phyloP scores from a whole-genome alignment of 176 grass and related monocot species.

The Guadua angustifolia region DNA sequence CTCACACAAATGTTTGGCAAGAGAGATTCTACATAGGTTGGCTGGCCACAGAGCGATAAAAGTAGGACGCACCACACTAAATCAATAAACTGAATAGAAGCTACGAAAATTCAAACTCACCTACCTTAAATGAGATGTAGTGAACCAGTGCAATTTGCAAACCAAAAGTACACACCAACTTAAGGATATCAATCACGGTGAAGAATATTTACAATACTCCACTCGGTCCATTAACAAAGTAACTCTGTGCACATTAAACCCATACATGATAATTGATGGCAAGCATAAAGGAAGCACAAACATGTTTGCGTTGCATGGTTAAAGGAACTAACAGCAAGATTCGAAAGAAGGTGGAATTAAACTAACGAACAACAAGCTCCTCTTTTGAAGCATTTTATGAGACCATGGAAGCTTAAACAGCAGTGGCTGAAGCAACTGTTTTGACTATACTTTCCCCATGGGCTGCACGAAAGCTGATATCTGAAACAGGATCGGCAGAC shows the following conservation, averaged over 20 bases:
- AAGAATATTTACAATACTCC: conserved; percentile 41
- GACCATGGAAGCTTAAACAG: conserved; percentile 43
- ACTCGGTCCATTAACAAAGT: conserved; percentile 19
- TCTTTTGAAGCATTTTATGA: neutral
- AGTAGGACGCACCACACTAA: too few species aligned
- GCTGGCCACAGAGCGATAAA: too few species aligned
- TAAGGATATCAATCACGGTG: neutral
- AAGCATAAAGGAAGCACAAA: neutral
- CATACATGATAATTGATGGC: neutral
- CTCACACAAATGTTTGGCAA: too few species aligned
- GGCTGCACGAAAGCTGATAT: conserved; percentile 37
- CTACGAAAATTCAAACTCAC: too few species aligned
- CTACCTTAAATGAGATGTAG: too few species aligned
- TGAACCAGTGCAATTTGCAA: conserved; percentile 1
- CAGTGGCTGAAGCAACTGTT: conserved; percentile 45
- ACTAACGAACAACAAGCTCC: conserved; percentile 4
- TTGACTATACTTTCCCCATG: conserved; percentile 42
- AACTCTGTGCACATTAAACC: neutral
- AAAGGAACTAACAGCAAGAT: conserved; percentile 4
- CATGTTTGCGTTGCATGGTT: neutral
- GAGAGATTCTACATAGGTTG: too few species aligned
- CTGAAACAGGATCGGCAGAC: conserved; percentile 27
- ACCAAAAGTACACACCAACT: neutral
- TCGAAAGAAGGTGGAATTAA: neutral
- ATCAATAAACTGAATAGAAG: too few species aligned